phyloP scores from a whole-genome alignment of 169 alveolate species.

The Plasmodium malariae region DNA sequence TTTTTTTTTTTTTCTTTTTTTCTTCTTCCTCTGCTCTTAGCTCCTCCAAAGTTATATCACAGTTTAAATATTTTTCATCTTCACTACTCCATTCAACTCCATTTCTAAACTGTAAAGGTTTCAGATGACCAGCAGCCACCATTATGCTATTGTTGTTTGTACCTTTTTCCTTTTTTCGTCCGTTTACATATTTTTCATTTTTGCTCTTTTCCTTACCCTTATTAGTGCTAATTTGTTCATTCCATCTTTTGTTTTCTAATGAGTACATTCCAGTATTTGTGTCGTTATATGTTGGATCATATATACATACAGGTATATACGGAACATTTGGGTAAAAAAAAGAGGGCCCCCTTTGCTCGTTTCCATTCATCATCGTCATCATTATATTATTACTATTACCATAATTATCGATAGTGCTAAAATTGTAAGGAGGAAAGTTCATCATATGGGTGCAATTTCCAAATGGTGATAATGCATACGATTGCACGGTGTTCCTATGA shows the following conservation, averaged over 20 bases:
- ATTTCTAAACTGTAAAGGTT: constrained; percentile 41
- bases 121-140: constrained; percentile 37
- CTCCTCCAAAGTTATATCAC: too few relatives aligned
- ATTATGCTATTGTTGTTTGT: not conserved
- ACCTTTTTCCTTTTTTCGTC: not conserved
- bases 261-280: not conserved
- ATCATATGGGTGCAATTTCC: not conserved
- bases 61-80: constrained; percentile 45
- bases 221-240: not conserved
- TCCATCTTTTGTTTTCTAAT: not conserved
- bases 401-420: not conserved
- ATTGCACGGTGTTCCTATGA: not conserved
- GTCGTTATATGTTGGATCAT: not conserved
- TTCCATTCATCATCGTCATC: too few relatives aligned
- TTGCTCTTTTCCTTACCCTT: not conserved
- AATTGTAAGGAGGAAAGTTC: not conserved
- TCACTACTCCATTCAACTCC: constrained; percentile 64
- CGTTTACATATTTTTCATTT: too few relatives aligned
- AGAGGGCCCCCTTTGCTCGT: not conserved
- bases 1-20: constrained; percentile 30
- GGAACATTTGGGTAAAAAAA: not conserved
- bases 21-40: constrained; percentile 38
- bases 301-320: not conserved
- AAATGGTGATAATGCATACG: not conserved
- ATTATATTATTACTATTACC: not conserved